Base-by-base conservation (phyloP, 441 rosid species). In the Croton setiger region DNA sequence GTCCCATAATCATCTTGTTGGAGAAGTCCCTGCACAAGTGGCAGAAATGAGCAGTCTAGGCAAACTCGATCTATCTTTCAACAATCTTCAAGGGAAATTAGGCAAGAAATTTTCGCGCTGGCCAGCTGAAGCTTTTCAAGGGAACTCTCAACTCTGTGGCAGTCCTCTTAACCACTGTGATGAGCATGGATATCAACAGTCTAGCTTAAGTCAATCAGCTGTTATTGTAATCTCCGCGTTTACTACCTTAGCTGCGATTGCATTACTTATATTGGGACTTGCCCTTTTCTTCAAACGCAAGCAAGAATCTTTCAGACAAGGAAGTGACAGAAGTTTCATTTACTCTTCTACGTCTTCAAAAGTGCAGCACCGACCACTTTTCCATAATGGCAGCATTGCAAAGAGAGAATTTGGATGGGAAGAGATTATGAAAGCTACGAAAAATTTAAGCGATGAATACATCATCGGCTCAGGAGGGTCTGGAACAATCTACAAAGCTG, bases 391-490 rank as follows among this genome's bases (percentile, higher is more conserved):
- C 41, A 74, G 90, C 41, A 74, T 81, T 51, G 79, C 83, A 70
- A 87, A 80, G 82, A 83, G 81, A 60, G 95, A 85, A 63, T 81
- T 79, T 69, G 87, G 70, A 72, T 88, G 92, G 93, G 88, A 87
- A 51, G 93, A 87, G 68, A 81, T 90, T 41, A 84, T 90, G 96
- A 80, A 79, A 74, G 93, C 96, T 67, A 92, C 98, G 1, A 70
- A 85, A 62, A 72, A 85, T 63, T 84, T 93, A 4, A 84, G 85
- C 31, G 87, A 93, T 0, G 90, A 89, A 76, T 91, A 81, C 76
- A 75, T 92, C 67, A 88, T 92, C 18, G 96, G 98, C n/a, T 86
- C 90, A 0, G 96, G 95, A 58, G 96, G 98, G 27, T 88, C 98
- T 0, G 98, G 98, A 67, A 92, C 82, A 73, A 63, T 92, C 49